Base-by-base conservation (phyloP, 352 stramenopile genomes). In the Elongisporangium senticosum region DNA sequence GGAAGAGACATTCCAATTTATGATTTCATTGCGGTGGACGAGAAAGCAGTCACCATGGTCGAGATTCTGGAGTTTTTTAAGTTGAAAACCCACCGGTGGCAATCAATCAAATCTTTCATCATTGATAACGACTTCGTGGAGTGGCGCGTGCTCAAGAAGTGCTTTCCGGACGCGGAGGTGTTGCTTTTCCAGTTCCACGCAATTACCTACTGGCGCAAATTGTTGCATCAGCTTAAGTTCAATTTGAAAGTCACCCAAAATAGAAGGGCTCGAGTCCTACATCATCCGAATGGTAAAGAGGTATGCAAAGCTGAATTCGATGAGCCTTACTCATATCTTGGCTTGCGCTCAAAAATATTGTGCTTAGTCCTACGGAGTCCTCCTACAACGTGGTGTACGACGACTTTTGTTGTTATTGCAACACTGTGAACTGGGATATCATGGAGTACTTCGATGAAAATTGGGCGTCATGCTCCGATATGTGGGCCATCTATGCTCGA, bases 121-220 rank as follows among this genome's bases (percentile, higher is more conserved):
- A 73, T 70, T 7, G 66, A 67, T 33, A 69, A 73, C 49, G 62
- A 69, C 33, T 69, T 65, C 13, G 51, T 63, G 5, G 62, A 73
- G 26, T 69, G 62, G 55, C 13, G 24, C 0, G 54, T 61, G 1
- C 48, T 73, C 17, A 24, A 69, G 26, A 8, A 53, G 8, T 37
- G 17, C 2, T 67, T 72, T 23, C 58, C 61, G 0, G n/a, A 19
- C 0, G 53, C 58, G 1, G 65, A 51, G 0, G 22, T 71, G 0
- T 10, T 64, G 10, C n/a, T 71, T 0, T 67, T 55, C 15, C 61
- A 72, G 19, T 69, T 62, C 17, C 63, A 69, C n/a, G 52, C 53
- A 1, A 58, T 67, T 14, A 53, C n/a, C n/a, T n/a, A n/a, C n/a
- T n/a, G n/a, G n/a, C n/a, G n/a, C n/a, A n/a, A n/a, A n/a, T n/a